These are phyloP conservation scores for Trichosanthes cucumerina DNA, from an alignment of 306 rosid genomes.

Conservation along the genomic window DNA sequence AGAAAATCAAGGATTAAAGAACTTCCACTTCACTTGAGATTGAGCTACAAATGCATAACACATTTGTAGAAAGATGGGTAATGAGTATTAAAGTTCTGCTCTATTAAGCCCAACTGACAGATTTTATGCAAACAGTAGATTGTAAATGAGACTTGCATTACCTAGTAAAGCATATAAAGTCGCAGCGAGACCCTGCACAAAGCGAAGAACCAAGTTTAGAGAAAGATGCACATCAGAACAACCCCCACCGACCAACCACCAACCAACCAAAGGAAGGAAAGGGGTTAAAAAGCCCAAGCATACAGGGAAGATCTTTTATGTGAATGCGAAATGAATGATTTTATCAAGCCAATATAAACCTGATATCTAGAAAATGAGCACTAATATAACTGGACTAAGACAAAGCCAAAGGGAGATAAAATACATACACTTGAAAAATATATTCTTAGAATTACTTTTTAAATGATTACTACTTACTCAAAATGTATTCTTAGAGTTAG, in stretches of 20 bases:
- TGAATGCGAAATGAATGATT: not conserved
- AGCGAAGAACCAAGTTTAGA: slow-evolving; percentile 5
- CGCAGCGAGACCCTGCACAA: slow-evolving; percentile 53
- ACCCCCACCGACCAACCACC: not conserved
- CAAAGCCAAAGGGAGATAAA: not conserved
- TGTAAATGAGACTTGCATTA: slow-evolving; percentile 19
- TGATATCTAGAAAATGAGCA: not conserved
- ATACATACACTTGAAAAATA: not conserved
- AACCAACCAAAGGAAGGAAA: not conserved
- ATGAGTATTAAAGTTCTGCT: not conserved
- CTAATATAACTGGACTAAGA: not conserved
- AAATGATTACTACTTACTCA: not conserved
- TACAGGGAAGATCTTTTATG: not conserved
- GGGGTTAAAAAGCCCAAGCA: not conserved
- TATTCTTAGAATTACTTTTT: not conserved
- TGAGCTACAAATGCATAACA: not conserved
- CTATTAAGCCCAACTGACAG: not conserved
- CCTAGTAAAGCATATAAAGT: slow-evolving; percentile 63
- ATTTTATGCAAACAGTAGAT: not conserved
- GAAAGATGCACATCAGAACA: not conserved
- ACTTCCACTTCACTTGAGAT: not conserved
- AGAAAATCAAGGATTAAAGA: not conserved
- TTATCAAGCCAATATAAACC: not conserved
- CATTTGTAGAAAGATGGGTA: not conserved
- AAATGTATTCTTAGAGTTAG: not conserved